Conservation (phyloP, 148 eudicot species). For the Vaccinium corymbosum region DNA sequence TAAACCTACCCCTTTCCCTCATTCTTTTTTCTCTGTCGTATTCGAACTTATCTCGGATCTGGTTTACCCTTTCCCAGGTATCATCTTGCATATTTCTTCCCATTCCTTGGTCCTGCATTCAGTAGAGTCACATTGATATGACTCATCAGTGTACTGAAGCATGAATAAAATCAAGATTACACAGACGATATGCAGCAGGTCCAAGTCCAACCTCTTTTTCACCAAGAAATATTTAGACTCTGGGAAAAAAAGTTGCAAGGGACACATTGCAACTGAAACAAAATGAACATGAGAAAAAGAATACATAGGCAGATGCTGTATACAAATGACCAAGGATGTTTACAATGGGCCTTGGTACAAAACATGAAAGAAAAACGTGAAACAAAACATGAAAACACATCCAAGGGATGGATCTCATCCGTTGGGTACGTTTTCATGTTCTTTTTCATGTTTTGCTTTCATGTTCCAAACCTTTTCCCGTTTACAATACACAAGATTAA, state of each 20-base stretch:
- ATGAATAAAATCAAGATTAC: not conserved
- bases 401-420: too few species aligned
- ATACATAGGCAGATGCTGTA: not conserved
- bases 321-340: not conserved
- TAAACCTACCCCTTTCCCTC: conserved; percentile 82
- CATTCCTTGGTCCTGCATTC: conserved; percentile 54
- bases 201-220: not conserved
- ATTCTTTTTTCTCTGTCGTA: conserved; percentile 89
- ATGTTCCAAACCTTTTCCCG: too few species aligned
- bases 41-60: conserved; percentile 91
- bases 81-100: conserved; percentile 55
- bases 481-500: not conserved
- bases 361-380: too few species aligned
- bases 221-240: not conserved
- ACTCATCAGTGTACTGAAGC: not conserved
- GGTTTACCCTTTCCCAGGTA: conserved; percentile 61
- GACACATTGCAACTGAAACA: not conserved
- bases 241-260: not conserved
- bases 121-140: conserved; percentile 3
- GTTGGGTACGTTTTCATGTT: too few species aligned
- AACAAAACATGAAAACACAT: too few species aligned
- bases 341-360: not conserved
- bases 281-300: not conserved
- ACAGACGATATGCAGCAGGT: not conserved
- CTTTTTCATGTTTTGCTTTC: too few species aligned